Conservation (phyloP, 2,329 filamentous ascomycete genomes). For the Didymella lethalis region DNA sequence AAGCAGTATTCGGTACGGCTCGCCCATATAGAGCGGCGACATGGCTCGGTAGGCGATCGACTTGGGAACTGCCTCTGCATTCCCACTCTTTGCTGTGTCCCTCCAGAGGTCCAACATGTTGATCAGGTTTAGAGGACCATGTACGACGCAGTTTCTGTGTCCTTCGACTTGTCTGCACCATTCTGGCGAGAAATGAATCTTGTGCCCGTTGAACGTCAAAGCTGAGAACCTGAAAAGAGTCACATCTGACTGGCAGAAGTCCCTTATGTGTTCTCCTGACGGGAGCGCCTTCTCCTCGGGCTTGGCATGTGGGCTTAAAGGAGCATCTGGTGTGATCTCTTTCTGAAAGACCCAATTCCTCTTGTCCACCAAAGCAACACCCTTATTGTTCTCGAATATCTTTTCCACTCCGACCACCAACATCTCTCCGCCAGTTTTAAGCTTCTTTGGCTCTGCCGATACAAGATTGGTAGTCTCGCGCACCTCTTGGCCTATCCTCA, state of each 20-base stretch:
- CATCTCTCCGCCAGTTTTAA: slow-evolving; percentile 61
- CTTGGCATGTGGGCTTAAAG: slow-evolving; percentile 46
- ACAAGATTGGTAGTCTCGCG: slow-evolving; percentile 57
- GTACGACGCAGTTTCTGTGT: slow-evolving; percentile 78
- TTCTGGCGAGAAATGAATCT: slow-evolving; percentile 81
- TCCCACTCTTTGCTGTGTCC: slow-evolving; percentile 30
- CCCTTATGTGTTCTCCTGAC: slow-evolving; percentile 48
- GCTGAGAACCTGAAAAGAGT: slow-evolving; percentile 92
- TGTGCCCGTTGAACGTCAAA: slow-evolving; percentile 90
- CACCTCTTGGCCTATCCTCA: slow-evolving; percentile 46
- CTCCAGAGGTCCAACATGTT: slow-evolving; percentile 49
- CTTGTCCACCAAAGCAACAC: slow-evolving; percentile 49
- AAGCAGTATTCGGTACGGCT: slow-evolving; percentile 42
- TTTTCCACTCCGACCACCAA: slow-evolving; percentile 68
- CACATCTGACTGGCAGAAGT: slow-evolving; percentile 70
- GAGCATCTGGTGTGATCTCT: slow-evolving; percentile 50
- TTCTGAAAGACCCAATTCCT: slow-evolving; percentile 51
- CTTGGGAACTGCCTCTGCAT: slow-evolving; percentile 32
- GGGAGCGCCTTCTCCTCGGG: slow-evolving; percentile 35
- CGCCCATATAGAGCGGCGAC: slow-evolving; percentile 44
- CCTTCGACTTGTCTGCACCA: slow-evolving; percentile 78
- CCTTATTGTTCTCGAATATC: slow-evolving; percentile 52
- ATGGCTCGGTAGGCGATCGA: slow-evolving; percentile 44
- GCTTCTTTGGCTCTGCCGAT: slow-evolving; percentile 58
- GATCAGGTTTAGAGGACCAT: slow-evolving; percentile 81